A percentile compares a stretch with the other conserved stretches of the same genome.
These are phyloP conservation scores for Phytophthora pluvialis DNA, from an alignment of 352 stramenopile genomes.

Conservation along the genomic window DNA sequence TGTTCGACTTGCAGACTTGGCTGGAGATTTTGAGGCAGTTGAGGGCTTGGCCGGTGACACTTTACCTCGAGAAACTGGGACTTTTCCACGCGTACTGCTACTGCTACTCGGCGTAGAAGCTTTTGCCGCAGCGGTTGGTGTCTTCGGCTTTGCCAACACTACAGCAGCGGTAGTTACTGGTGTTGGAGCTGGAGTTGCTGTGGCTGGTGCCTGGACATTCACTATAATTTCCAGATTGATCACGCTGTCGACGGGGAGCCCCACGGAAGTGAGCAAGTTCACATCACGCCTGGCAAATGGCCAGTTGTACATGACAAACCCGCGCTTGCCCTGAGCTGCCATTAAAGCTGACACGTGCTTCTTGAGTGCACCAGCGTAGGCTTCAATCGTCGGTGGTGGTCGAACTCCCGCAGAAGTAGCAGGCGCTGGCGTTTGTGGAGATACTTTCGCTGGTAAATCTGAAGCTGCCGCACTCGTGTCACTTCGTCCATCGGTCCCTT, in stretches of 20 bases:
- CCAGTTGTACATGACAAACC: constrained; percentile 67
- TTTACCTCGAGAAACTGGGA: constrained; percentile 15
- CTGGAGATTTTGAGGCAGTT: constrained; percentile 18
- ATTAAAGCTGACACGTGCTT: constrained; percentile 26
- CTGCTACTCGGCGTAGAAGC: neutral
- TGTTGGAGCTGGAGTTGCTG: neutral
- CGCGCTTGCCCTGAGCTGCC: constrained; percentile 29
- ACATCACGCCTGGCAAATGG: constrained; percentile 51
- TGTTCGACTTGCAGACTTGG: constrained; percentile 17
- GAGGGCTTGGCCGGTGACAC: constrained; percentile 14
- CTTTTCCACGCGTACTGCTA: constrained; percentile 19
- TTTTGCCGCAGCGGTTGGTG: constrained; percentile 1
- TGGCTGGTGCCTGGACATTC: neutral
- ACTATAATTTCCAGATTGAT: constrained; percentile 53
- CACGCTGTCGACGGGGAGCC: constrained; percentile 60
- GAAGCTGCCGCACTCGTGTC: constrained; percentile 3
- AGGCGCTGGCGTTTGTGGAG: neutral
- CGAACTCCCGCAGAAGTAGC: constrained; percentile 1
- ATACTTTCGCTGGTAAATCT: neutral
- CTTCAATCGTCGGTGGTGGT: constrained; percentile 25
- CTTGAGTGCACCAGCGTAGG: constrained; percentile 19
- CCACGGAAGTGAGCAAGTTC: constrained; percentile 51
- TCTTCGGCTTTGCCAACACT: constrained; percentile 9
- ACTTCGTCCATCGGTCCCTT: constrained; percentile 16
- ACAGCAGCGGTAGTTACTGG: neutral